Base-by-base conservation (phyloP, 371 early-diverging fungal genomes). In the Mortierella sp. region DNA sequence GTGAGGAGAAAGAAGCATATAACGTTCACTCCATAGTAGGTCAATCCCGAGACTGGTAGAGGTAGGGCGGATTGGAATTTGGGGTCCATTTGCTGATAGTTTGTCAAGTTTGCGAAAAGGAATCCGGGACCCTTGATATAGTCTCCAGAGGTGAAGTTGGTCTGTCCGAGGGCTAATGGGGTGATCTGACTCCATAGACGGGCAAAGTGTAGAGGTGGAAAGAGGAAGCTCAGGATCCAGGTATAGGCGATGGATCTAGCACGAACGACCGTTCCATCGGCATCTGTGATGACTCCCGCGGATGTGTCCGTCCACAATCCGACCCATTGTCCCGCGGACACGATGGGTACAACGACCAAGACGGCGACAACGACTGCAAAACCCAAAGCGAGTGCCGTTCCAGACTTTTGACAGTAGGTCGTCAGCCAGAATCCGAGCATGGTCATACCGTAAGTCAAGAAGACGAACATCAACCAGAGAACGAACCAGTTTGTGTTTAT, bases 371-470 rank as follows among this genome's bases (percentile, higher is more conserved):
- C 56, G 15, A 53, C 14, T 1, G 78, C 78, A 79, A 47, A 89
- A 37, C 81, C 82, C 69, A 64, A 84, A 50, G 84, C 82, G 19
- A 79, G 51, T 2, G 73, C 47, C 0, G 79, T 37, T 37, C 64
- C 65, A 28, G 60, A 30, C 49, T 55, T 59, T 56, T 78, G 72
- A 24, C 86, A 84, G 26, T 90, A 82, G 4, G 85, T 85, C 3
- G 92, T 89, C 62, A 91, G 62, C 43, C 86, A 79, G 66, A 90
- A 85, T 3, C 87, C 92, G 2, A 91, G 46, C 56, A 84, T 55
- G 26, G 88, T 76, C 92, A 91, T 90, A 17, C 82, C 80, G 51
- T 87, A 82, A n/a, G 90, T 88, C 78, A 90, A 85, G 26, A 90
- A 76, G 55, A 84, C 83, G 63, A 92, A 91, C 31, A 84, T 82